phyloP scores from a whole-genome alignment of 768 basidiomycete genomes.

The Tricholoma hemisulphureum region DNA sequence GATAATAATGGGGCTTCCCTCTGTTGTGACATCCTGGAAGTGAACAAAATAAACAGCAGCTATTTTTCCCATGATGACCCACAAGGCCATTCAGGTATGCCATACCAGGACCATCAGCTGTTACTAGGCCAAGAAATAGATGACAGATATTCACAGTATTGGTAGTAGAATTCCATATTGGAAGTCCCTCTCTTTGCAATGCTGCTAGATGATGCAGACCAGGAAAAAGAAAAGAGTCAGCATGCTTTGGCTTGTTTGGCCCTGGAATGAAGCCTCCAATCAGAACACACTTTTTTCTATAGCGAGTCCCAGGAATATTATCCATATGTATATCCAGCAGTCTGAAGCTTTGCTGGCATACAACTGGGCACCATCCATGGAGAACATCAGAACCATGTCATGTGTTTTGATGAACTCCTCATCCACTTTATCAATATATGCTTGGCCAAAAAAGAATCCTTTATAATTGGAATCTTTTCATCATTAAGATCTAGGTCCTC shows the following conservation, averaged over 20 bases:
- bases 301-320: background rate
- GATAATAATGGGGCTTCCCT: background rate
- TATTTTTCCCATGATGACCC: background rate
- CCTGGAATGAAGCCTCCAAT: background rate
- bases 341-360: background rate
- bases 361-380: background rate
- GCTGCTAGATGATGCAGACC: background rate
- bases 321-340: background rate
- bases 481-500: background rate
- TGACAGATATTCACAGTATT: background rate
- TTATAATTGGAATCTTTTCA: background rate
- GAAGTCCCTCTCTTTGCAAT: background rate
- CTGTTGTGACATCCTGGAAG: background rate
- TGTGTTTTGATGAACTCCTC: background rate
- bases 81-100: background rate
- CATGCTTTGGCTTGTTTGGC: background rate
- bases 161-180: background rate
- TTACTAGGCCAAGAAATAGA: background rate
- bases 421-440: background rate
- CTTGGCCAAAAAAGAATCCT: slow-evolving; percentile 8
- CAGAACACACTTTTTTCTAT: background rate
- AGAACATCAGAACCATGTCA: background rate
- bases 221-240: background rate
- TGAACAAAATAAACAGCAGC: background rate
- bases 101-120: background rate